These are phyloP conservation scores for Smithsoniella earleae DNA, from an alignment of 163 green algal genomes.

Conservation along the genomic window DNA sequence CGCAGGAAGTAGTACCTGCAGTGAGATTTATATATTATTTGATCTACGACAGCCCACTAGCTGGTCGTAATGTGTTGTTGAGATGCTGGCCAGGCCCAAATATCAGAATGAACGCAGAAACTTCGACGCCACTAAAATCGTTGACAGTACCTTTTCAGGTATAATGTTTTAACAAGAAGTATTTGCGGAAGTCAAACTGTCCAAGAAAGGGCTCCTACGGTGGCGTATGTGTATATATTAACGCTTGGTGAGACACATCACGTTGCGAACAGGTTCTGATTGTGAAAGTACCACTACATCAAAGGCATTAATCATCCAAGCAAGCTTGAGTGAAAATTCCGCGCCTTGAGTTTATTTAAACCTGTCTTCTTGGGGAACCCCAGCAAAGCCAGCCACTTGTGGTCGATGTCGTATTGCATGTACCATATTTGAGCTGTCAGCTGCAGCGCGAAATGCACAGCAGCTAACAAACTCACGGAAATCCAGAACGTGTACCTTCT, in stretches of 20 bases:
- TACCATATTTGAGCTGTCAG: slow-evolving; percentile 8
- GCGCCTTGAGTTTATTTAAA: background rate
- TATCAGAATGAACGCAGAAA: no score
- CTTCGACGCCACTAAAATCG: no score
- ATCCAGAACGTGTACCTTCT: slow-evolving; percentile 17
- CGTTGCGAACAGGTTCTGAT: no score
- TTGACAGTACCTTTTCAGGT: no score
- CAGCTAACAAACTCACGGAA: background rate
- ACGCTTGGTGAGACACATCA: background rate
- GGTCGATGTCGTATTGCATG: background rate
- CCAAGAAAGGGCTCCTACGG: background rate
- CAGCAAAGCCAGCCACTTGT: background rate
- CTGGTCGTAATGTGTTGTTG: no score
- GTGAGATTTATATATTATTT: background rate
- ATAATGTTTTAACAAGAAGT: background rate
- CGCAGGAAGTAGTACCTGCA: slow-evolving; percentile 24
- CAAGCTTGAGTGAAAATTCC: background rate
- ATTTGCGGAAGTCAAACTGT: background rate
- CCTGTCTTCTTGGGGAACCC: slow-evolving; percentile 19
- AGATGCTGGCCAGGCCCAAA: no score
- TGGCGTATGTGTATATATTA: background rate
- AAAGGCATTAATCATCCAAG: background rate
- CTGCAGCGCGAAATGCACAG: slow-evolving; percentile 20
- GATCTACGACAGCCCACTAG: no score
- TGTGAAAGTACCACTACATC: no score